Evolutionary conservation across 352 stramenopile species (phyloP), one percentile per base, ranked within the genome.

Genomic region (Phytophthora uliginosa): DNA sequence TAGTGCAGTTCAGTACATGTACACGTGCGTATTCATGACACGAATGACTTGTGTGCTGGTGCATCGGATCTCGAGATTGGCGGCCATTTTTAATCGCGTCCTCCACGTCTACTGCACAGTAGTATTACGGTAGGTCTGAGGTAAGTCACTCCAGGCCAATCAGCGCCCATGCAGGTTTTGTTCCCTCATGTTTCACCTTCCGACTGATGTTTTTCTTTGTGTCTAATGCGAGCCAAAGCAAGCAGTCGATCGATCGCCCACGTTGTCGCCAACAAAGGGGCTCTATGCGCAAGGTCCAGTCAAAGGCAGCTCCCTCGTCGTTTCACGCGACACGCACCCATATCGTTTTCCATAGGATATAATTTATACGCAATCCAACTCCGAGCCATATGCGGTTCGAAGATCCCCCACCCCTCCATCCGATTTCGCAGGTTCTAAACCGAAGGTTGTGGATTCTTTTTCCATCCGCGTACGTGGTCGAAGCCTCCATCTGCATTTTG

Each of bases 371-470:
- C 18, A 5, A 15, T 7, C 18, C n/a, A 7, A 2, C 7, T 13
- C 42, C 18, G 18, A 24, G 42, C 42, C 42, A 24, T 15, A 7
- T 51, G 7, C 18, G 8, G 18, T 24, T 20, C 18, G 2, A 24
- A 18, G 20, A n/a, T 7, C 38, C 38, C 8, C 18, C 17, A 18
- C 5, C 38, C 18, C 17, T 24, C 42, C 42, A 51, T 51, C 42
- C 10, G 42, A 2, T 51, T 18, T 51, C 38, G 15, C 42, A 51
- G 42, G n/a, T 7, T 13, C 5, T 24, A 3, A 22, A 8, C 42
- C 42, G 42, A 22, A 24, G 18, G 42, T 51, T 51, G 42, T 51
- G 42, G 42, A 51, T 51, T 51, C 42, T 51, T 51, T 51, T 51
- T 51, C 42, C 42, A 24, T 9, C 28, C 18, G 17, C 42, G 42